Evolutionary conservation across 768 basidiomycete species (phyloP).

Genomic region (Lentinula lateritia): DNA sequence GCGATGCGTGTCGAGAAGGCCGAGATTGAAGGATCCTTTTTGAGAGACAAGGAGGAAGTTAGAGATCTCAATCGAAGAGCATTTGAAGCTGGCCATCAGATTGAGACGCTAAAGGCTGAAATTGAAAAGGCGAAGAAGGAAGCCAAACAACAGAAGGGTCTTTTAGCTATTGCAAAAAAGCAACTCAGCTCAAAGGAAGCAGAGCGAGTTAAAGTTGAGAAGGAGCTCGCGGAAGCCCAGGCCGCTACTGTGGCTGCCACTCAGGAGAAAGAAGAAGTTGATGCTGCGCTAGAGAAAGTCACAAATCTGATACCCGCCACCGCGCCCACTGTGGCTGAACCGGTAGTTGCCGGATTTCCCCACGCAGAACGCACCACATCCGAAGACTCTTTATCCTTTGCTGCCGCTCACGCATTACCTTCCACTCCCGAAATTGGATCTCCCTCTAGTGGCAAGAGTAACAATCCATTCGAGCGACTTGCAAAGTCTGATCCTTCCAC

Average conservation of each 20-base stretch:
- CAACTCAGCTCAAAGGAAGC: slow-evolving; percentile 83
- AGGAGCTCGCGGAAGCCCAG: slow-evolving; percentile 66
- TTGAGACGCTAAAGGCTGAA: slow-evolving; percentile 61
- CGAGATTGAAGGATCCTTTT: slow-evolving; percentile 79
- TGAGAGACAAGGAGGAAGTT: slow-evolving; percentile 93
- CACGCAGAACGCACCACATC: slow-evolving; percentile 30
- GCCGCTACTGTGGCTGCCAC: slow-evolving; percentile 45
- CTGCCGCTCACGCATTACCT: slow-evolving; percentile 71
- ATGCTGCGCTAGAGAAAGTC: slow-evolving; percentile 41
- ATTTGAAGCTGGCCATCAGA: slow-evolving; percentile 73
- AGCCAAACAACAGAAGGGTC: slow-evolving; percentile 92
- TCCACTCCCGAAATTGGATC: slow-evolving; percentile 55
- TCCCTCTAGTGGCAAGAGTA: slow-evolving; percentile 59
- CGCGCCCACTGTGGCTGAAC: background rate
- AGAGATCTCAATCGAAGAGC: slow-evolving; percentile 81
- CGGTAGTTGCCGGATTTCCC: background rate
- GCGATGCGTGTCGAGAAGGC: slow-evolving; percentile 85
- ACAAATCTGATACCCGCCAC: slow-evolving; percentile 8
- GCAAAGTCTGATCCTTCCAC: slow-evolving; percentile 32
- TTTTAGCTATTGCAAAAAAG: slow-evolving; percentile 92
- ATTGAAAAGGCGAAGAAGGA: slow-evolving; percentile 90
- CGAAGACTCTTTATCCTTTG: slow-evolving; percentile 47
- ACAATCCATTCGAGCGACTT: slow-evolving; percentile 87
- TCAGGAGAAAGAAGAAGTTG: slow-evolving; percentile 51
- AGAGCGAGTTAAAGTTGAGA: slow-evolving; percentile 62